Evolutionary conservation across 2,329 filamentous ascomycete genomes (phyloP), one percentile per base, ranked within the genome.

Genomic region (Cladosporium sp.): DNA sequence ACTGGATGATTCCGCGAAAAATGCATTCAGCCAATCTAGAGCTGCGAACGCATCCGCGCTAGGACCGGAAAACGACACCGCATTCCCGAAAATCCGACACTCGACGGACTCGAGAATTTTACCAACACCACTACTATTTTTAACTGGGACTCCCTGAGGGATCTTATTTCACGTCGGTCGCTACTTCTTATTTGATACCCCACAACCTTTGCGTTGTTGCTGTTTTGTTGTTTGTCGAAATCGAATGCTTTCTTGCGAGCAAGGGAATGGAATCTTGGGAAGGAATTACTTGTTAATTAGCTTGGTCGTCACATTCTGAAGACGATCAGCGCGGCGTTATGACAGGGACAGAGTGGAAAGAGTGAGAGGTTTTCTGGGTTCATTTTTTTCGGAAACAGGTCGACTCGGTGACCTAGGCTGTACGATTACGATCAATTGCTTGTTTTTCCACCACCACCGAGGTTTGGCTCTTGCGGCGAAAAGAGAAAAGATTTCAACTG

Each of bases 131-230:
- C 22, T 28, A 28, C 22, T 42, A 49, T 41, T 44, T 14, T 33
- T 33, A 9, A 31, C 10, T 14, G 14, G 34, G 43, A 44, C 28
- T 11, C 43, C 33, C 28, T 10, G 7, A 37, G 40, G 46, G 44
- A 46, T 58, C 57, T 52, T 59, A 52, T 54, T 64, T 63, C 60
- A 59, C 59, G 59, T 64, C 65, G 57, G 57, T 67, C 65, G 65
- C 59, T 67, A 62, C 58, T 61, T 56, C 56, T 61, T 56, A 56
- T 52, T 65, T 67, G 64, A 67, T 67, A 67, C 64, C 64, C 61
- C 60, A 28, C 22, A 53, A 49, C 31, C 42, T 49, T 49, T 43
- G 33, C 18, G n/a, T 44, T 33, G 10, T 40, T 19, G 35, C 31
- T 40, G 18, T 53, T 42, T 41, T 45, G 33, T 35, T 10, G 22